These are phyloP conservation scores for Persicaria tinctoria DNA, from an alignment of 148 eudicot genomes.

Conservation along the genomic window DNA sequence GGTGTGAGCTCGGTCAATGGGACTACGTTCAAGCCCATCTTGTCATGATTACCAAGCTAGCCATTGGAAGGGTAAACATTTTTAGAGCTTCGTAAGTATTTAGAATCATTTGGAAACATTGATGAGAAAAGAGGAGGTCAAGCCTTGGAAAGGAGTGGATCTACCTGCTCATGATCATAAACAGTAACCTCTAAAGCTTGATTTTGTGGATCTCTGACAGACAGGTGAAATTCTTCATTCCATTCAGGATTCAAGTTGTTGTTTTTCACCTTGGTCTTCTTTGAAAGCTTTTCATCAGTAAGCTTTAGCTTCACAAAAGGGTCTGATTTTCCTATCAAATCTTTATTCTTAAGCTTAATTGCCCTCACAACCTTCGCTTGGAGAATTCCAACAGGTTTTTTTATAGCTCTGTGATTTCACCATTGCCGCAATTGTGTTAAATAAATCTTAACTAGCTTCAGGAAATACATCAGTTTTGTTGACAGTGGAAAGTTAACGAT, in stretches of 20 bases:
- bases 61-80: background rate
- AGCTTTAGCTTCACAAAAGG: conserved; percentile 82
- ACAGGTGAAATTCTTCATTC: conserved; percentile 75
- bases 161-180: conserved; percentile 90
- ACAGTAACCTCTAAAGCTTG: conserved; percentile 60
- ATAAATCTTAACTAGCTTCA: no score
- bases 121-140: background rate
- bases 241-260: conserved; percentile 90
- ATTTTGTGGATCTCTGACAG: conserved; percentile 66
- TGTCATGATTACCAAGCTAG: conserved; percentile 67
- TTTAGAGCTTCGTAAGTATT: background rate
- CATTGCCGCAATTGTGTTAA: background rate
- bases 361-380: conserved; percentile 69
- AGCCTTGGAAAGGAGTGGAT: no score
- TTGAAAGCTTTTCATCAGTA: conserved; percentile 66
- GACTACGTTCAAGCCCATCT: conserved; percentile 68
- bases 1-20: conserved; percentile 60
- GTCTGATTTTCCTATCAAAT: conserved; percentile 74
- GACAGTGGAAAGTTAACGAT: background rate
- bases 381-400: conserved; percentile 76
- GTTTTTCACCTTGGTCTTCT: conserved; percentile 75
- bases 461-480: no score
- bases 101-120: background rate
- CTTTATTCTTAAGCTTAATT: conserved; percentile 76
- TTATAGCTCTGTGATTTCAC: conserved; percentile 48